Conservation (phyloP, 768 basidiomycete species). For the Collybia nuda region DNA sequence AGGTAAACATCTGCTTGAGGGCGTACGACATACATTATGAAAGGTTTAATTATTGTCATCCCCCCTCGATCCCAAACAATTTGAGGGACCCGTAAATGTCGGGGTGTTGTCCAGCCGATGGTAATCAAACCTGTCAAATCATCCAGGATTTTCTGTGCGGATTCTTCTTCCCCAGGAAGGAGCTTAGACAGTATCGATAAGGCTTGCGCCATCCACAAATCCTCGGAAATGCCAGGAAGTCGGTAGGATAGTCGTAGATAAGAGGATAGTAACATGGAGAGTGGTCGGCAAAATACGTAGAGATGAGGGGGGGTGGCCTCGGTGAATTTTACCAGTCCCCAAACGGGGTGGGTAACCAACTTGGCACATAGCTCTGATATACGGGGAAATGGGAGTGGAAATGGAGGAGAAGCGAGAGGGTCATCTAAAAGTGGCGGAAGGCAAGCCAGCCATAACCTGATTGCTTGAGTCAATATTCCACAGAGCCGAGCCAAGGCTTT, state of each 20-base stretch:
- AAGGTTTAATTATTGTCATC: slow-evolving; percentile 53
- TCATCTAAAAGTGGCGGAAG: slow-evolving; percentile 41
- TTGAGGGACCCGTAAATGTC: slow-evolving; percentile 33
- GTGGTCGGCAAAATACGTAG: slow-evolving; percentile 45
- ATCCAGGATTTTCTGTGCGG: slow-evolving; percentile 41
- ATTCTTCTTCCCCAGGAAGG: slow-evolving; percentile 75
- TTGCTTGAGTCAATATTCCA: slow-evolving; percentile 40
- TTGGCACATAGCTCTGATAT: slow-evolving; percentile 53
- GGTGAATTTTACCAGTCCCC: slow-evolving; percentile 33
- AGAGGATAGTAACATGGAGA: slow-evolving; percentile 50
- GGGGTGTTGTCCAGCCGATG: slow-evolving; percentile 37
- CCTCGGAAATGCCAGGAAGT: slow-evolving; percentile 52
- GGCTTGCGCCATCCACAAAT: slow-evolving; percentile 69
- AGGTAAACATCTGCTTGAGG: slow-evolving; percentile 42
- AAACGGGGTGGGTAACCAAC: slow-evolving; percentile 51
- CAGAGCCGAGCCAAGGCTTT: slow-evolving; percentile 33
- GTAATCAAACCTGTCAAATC: slow-evolving; percentile 37
- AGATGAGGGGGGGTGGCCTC: slow-evolving; percentile 16
- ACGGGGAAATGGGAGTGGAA: slow-evolving; percentile 55
- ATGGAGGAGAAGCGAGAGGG: slow-evolving; percentile 50
- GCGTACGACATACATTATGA: slow-evolving; percentile 49
- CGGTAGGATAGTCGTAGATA: slow-evolving; percentile 62
- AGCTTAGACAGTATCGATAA: slow-evolving; percentile 54
- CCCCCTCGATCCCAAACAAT: slow-evolving; percentile 53
- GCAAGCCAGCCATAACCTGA: slow-evolving; percentile 69